A percentile compares a stretch with the other conserved stretches of the same genome.
Evolutionary conservation across 768 basidiomycete species (phyloP).

Genomic region (Naganishia onofrii): DNA sequence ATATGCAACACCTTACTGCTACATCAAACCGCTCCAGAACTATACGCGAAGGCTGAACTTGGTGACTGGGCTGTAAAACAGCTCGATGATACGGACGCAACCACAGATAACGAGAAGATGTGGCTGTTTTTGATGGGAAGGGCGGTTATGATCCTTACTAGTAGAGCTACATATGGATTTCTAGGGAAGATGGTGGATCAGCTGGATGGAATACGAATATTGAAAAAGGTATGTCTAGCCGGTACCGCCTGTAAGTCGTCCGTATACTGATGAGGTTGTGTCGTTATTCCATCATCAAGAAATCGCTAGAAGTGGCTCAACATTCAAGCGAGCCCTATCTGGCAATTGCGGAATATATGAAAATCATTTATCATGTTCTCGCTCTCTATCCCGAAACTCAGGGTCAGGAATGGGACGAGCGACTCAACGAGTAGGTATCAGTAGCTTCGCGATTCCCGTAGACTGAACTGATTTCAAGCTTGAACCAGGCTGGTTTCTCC

Average conservation of each 20-base stretch:
- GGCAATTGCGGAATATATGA: slow-evolving; percentile 77
- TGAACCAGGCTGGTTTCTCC: not conserved
- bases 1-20: slow-evolving; percentile 1
- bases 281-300: not conserved
- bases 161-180: slow-evolving; percentile 19
- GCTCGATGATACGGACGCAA: not conserved
- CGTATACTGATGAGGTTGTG: no score
- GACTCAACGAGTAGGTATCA: slow-evolving; percentile 65
- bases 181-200: slow-evolving; percentile 10
- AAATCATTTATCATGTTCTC: slow-evolving; percentile 77
- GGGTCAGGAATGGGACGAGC: slow-evolving; percentile 61
- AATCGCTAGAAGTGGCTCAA: not conserved
- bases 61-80: slow-evolving; percentile 2
- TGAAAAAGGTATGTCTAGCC: not conserved
- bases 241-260: not conserved
- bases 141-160: slow-evolving; percentile 16
- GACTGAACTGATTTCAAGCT: not conserved
- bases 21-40: slow-evolving; percentile 13
- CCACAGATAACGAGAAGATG: not conserved
- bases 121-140: slow-evolving; percentile 22
- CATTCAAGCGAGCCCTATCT: slow-evolving; percentile 40
- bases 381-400: slow-evolving; percentile 67
- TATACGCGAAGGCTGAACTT: slow-evolving; percentile 4
- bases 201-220: not conserved
- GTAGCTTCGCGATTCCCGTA: not conserved